A percentile compares a stretch with the other conserved stretches of the same genome.
phyloP scores from a whole-genome alignment of 352 stramenopile species.

The Phytophthora lateralis region DNA sequence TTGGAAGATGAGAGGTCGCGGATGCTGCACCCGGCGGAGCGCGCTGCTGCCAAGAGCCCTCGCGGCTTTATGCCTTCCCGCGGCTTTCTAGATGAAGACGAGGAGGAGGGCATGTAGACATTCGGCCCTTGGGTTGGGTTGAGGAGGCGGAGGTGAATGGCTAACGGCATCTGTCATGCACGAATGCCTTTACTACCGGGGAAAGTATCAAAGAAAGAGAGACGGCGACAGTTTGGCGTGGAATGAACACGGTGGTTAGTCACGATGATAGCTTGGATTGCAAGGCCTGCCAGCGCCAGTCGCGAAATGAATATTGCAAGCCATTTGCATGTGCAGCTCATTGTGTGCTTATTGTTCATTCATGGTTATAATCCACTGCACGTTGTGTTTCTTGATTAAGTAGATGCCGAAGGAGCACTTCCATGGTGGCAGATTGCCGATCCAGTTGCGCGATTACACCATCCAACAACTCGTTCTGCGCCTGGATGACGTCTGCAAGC shows the following conservation, averaged over 20 bases:
- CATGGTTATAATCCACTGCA: neutral
- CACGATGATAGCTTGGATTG: slow-evolving; percentile 7
- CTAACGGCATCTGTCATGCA: slow-evolving; percentile 12
- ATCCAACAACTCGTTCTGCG: slow-evolving; percentile 6
- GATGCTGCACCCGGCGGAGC: slow-evolving; percentile 69
- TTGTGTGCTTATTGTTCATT: neutral
- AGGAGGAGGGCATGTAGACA: slow-evolving; percentile 73
- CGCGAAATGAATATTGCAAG: slow-evolving; percentile 16
- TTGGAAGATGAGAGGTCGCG: slow-evolving; percentile 54
- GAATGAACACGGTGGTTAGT: slow-evolving; percentile 37
- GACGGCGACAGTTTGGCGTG: slow-evolving; percentile 18
- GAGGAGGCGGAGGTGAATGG: slow-evolving; percentile 2
- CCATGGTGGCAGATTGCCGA: slow-evolving; percentile 7
- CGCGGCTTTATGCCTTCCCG: slow-evolving; percentile 86
- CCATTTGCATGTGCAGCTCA: slow-evolving; percentile 2
- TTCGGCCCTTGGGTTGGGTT: neutral
- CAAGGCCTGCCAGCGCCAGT: neutral
- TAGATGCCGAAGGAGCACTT: slow-evolving; percentile 7
- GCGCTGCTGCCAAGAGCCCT: slow-evolving; percentile 80
- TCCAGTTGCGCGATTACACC: slow-evolving; percentile 5
- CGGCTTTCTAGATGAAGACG: slow-evolving; percentile 84
- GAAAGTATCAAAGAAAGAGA: slow-evolving; percentile 23
- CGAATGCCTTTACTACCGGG: slow-evolving; percentile 3
- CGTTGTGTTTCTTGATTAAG: slow-evolving; percentile 2
- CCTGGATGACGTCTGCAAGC: slow-evolving; percentile 1